Base-by-base conservation (phyloP, 129 eudicot genomes). In the Centella asiatica region DNA sequence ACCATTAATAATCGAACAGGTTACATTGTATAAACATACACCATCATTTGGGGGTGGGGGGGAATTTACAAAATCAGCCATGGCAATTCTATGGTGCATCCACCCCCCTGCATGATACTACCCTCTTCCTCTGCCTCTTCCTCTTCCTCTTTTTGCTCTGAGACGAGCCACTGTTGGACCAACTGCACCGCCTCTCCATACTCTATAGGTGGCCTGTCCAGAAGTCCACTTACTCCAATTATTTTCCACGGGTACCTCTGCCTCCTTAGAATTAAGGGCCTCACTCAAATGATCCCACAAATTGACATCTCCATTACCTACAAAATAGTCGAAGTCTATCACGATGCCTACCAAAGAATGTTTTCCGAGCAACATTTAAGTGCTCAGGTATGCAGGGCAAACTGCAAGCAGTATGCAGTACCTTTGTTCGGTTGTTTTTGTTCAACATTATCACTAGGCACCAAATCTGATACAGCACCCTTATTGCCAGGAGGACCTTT, bases 161-260 rank as follows among this genome's bases (percentile, higher is more conserved):
- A 82, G 66, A 49, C 69, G 60, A 56, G 82, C 78, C 84, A 85
- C 79, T 53, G 81, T 79, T 33, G 89, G 85, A 60, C 94, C 96
- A 27, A 84, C 71, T 26, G 83, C 89, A 44, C 85, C 75, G 62
- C 94, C 76, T 79, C 83, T 80, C 42, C 75, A 73, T 51, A 78
- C 79, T 78, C 83, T 72, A 45, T 71, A 74, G 15, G 96, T 66
- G 2, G 78, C 15, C 17, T n/a, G 1, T 26, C 33, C 58, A 32
- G 25, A 32, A 68, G 31, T 76, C 66, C 39, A 65, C 68, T 74
- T 80, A 45, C 67, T 78, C 76, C 81, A 80, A 63, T 54, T 66
- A 63, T 73, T 75, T 18, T 66, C 70, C 60, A 61, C 84, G 12
- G 62, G 18, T 34, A 75, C 47, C 57, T 73, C 68, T 50, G 70